Percentiles rank a stretch among this genome's conserved stretches.
These are phyloP conservation scores for Neurospora sp. DNA, from an alignment of 495 filamentous ascomycete species.

Conservation along the genomic window DNA sequence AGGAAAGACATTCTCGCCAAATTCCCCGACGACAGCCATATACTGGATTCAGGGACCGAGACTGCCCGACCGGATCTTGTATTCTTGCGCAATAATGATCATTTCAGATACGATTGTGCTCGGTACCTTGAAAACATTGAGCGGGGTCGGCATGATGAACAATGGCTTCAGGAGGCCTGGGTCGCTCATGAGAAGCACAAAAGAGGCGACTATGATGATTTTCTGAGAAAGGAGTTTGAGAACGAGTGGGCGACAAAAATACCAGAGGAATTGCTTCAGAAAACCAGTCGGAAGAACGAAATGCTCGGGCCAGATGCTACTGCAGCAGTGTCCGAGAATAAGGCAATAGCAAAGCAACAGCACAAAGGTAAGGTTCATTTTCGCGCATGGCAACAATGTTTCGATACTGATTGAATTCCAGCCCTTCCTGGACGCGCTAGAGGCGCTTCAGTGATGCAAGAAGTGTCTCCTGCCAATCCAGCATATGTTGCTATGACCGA, in stretches of 20 bases:
- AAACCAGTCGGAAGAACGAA: neutral
- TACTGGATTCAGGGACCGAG: slow-evolving; percentile 22
- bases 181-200: slow-evolving; percentile 50
- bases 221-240: slow-evolving; percentile 56
- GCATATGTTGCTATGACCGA: neutral
- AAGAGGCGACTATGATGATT: slow-evolving; percentile 61
- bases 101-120: slow-evolving; percentile 34
- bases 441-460: neutral
- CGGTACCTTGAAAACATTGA: slow-evolving; percentile 43
- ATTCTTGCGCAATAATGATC: slow-evolving; percentile 31
- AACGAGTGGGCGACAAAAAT: slow-evolving; percentile 61
- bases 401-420: neutral
- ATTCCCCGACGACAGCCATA: slow-evolving; percentile 41
- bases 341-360: neutral
- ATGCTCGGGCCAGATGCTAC: neutral
- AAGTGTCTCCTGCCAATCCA: neutral
- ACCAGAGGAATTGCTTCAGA: slow-evolving; percentile 7
- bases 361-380: neutral
- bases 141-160: slow-evolving; percentile 50
- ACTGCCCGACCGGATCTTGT: slow-evolving; percentile 25
- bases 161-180: slow-evolving; percentile 58
- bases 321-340: neutral
- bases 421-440: neutral
- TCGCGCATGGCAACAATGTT: neutral
- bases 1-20: slow-evolving; percentile 44